Evolutionary conservation across 805 yeast species (phyloP), one percentile per base, ranked within the genome.

Genomic region (Ogataea siamensis): DNA sequence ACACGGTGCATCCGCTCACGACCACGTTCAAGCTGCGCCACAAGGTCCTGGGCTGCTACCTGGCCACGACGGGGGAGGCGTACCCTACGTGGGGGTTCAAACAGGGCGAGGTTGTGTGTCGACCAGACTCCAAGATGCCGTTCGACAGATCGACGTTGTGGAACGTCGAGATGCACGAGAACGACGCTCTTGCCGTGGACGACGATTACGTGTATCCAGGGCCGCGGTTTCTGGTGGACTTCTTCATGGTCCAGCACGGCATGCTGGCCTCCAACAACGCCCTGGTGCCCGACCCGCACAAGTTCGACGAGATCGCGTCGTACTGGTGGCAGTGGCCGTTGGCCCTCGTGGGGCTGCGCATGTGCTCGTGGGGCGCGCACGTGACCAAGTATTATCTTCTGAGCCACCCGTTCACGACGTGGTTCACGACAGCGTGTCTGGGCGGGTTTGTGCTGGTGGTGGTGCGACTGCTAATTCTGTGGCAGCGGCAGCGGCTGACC

Each of bases 51-150:
- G 83, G 84, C 28, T 94, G 97, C 61, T 89, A 88, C 61, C 67
- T 93, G 56, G 85, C 89, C 49, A 85, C 91, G 10, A 73, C 93
- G 8, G 97, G 96, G 30, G 66, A 69, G 49, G 60, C 76, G 16
- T 80, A 89, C 57, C 99, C 99, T 13, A 80, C 78, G 12, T 93
- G 99, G 99, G 99, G 99, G 14, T 93, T 91, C 75, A 78, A 87
- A 59, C 99, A 93, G 70, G 95, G 96, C 46, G 95, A 85, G 61
- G 86, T 85, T 28, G 75, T 80, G 6, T 85, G 95, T 61, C 76
- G 76, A 47, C 55, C 67, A 5, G 60, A 75, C 0, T 66, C 79
- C 37, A 29, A 39, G 11, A 12, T 49, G 1, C 42, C 38, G 11
- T 33, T 42, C 4, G 87, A 83, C 58, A 76, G 78, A 54, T 68